Base-by-base conservation (phyloP, 345 rosid species). In the Zanthoxylum bungeanum region DNA sequence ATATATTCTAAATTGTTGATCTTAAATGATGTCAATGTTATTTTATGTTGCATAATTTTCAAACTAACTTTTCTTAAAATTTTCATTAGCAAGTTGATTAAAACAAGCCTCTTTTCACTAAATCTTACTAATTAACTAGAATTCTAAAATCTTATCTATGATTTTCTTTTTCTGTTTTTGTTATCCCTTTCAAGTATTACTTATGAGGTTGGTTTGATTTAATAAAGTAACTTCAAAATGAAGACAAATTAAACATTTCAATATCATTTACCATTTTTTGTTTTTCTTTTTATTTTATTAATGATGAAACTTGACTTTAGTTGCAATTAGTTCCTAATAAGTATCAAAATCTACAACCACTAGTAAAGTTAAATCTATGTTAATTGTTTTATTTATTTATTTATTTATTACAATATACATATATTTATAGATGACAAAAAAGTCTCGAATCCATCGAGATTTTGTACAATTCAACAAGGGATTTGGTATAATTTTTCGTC, bases 31-130 rank as follows among this genome's bases (percentile, higher is more conserved):
- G 19, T 14, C 19, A 44, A 44, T 22, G 4, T 7, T 56, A 14
- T 56, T 10, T 22, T 56, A 30, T 12, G 65, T 37, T 60, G 65
- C 65, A 60, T 34, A 59, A n/a, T 36, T 60, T 61, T 39, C 49
- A 62, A 62, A 39, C 66, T 61, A 21, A 9, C 10, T 10, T 24
- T 22, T 3, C 21, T 37, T 61, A 12, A 17, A 36, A 7, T 61
- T 21, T 4, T 36, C 14, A 55, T 61, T 22, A 39, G 0, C 42
- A 36, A 61, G 19, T 36, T 39, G 66, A 61, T 61, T 61, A n/a
- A 2, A 30, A 58, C 11, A 58, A 6, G 49, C 24, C 66, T 21
- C 66, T 49, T 39, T 39, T 28, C 47, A 22, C 47, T 24, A 36
- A 37, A 37, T 37, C 44, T 10, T 7, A 50, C n/a, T 33, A 60